phyloP scores from a whole-genome alignment of 2,329 filamentous ascomycete species.

The Cladosporium sp. region DNA sequence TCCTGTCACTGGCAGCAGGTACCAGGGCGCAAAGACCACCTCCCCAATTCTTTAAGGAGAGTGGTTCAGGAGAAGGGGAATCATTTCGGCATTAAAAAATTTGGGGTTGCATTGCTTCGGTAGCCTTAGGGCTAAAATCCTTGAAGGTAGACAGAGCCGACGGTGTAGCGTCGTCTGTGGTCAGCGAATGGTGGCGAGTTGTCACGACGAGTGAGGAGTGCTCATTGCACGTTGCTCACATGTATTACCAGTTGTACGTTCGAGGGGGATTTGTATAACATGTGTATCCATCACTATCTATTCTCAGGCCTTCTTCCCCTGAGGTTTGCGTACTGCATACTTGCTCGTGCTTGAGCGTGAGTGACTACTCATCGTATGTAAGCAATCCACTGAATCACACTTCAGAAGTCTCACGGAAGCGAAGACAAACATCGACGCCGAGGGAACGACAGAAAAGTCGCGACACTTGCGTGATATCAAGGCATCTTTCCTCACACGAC shows the following conservation, averaged over 20 bases:
- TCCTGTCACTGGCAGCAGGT: conserved; percentile 51
- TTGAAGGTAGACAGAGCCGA: not conserved
- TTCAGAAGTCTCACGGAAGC: not conserved
- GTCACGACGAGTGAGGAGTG: conserved; percentile 9
- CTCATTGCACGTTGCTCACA: conserved; percentile 14
- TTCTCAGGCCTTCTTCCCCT: not conserved
- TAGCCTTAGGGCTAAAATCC: not conserved
- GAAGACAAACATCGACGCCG: not conserved
- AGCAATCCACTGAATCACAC: not conserved
- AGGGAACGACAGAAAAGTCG: not conserved
- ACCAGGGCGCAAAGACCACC: conserved; percentile 16
- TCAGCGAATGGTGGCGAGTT: not conserved
- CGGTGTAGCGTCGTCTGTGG: conserved; percentile 1
- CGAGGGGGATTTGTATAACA: conserved; percentile 14
- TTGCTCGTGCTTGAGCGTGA: not conserved
- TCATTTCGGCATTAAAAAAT: not conserved
- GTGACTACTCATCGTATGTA: not conserved
- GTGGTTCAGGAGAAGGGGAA: not conserved
- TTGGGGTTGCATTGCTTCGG: not conserved
- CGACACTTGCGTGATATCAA: not conserved
- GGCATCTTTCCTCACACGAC: not conserved
- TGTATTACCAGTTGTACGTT: conserved; percentile 17
- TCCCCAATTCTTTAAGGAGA: not conserved
- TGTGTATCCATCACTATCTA: conserved; percentile 8
- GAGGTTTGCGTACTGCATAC: not conserved